Base-by-base conservation (phyloP, 352 stramenopile species). In the Phytophthora kernoviae region DNA sequence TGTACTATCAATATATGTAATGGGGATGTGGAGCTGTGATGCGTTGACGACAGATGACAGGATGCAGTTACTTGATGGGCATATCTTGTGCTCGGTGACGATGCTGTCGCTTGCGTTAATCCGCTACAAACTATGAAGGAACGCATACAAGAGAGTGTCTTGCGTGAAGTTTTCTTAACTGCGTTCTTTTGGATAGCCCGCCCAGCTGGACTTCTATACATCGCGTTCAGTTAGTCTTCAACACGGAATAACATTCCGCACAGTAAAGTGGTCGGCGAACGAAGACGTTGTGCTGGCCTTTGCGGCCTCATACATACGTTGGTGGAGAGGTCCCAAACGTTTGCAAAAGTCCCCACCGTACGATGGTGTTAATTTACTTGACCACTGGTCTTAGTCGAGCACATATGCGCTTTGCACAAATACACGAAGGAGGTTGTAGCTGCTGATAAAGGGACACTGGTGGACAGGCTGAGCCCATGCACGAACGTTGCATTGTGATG, bases 251-350 rank as follows among this genome's bases (percentile, higher is more conserved):
- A 27, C 51, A 21, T 49, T 55, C 58, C 21, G 14, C 26, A 37
- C 17, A 4, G 22, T 41, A 46, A 69, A 65, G 49, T 62, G 62
- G 21, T 20, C 43, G 48, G 48, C 47, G n/a, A 39, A 22, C 37
- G 18, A 54, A 37, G 44, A 18, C 33, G 37, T 53, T 26, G 18
- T 20, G 49, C 62, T 70, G 62, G 55, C 48, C 62, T 32, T 65
- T 55, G 54, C 30, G 61, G 47, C 46, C 41, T 64, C 45, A 49
- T 20, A 24, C 32, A 22, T 51, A 4, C 18, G 21, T 62, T n/a
- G n/a, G n/a, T n/a, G n/a, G n/a, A n/a, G n/a, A 48, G 54, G 48
- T 15, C 9, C 14, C 34, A n/a, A 41, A 41, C 14, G 37, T 43
- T 43, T 17, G 33, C 24, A 3, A 30, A 30, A 7, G 6, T 30